Percentiles rank a stretch among this genome's conserved stretches.
Evolutionary conservation across 169 alveolate species (phyloP).

Genomic region (Plasmodium inui): DNA sequence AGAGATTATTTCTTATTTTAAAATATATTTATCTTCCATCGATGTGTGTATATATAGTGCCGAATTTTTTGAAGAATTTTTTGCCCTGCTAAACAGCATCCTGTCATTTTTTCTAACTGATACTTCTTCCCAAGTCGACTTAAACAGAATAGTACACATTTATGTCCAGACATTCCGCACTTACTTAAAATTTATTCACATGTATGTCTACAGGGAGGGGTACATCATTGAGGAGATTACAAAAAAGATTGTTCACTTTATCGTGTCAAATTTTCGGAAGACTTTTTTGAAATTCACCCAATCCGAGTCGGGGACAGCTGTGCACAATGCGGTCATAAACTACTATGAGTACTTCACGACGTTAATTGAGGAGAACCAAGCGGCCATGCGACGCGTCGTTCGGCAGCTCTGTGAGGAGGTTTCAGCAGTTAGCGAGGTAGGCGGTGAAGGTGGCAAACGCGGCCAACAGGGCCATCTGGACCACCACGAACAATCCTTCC

Average conservation of each 20-base stretch:
- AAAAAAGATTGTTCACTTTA: constrained; percentile 15
- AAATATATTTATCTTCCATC: neutral
- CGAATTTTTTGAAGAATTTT: constrained; percentile 46
- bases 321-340: constrained; percentile 35
- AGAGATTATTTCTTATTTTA: constrained; percentile 36
- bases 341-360: constrained; percentile 53
- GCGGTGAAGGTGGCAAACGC: neutral
- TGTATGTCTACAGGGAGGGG: neutral
- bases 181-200: neutral
- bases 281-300: constrained; percentile 43
- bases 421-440: too few species aligned
- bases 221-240: neutral
- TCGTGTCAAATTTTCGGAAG: constrained; percentile 13
- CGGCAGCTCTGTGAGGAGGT: neutral
- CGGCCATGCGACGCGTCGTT: neutral
- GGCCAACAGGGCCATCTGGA: too few species aligned
- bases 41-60: constrained; percentile 25
- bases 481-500: neutral
- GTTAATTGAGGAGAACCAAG: constrained; percentile 53
- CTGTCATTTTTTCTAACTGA: constrained; percentile 6
- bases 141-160: neutral
- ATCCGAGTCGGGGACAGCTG: neutral
- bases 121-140: neutral
- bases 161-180: neutral
- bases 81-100: constrained; percentile 21